Conservation (phyloP, 2,329 filamentous ascomycete genomes). For the Venturia nashicola region DNA sequence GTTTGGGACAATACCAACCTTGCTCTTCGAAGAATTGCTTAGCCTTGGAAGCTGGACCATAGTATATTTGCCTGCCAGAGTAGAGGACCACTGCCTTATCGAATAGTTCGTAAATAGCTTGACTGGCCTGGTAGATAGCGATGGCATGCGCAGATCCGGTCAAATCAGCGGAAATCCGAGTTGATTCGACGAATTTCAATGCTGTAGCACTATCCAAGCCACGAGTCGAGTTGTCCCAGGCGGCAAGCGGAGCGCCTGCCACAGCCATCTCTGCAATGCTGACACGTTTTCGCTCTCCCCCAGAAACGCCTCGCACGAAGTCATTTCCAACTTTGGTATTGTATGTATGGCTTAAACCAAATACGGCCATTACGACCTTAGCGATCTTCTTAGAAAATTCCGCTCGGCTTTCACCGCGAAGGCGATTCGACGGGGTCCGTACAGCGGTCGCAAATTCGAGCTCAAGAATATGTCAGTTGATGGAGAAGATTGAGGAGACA, state of each 20-base stretch:
- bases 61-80: constrained; percentile 62
- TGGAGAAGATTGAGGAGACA: too few species aligned
- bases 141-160: constrained; percentile 39
- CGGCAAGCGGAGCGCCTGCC: constrained; percentile 25
- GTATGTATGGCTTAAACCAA: constrained; percentile 44
- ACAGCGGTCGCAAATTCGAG: constrained; percentile 49
- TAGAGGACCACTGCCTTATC: constrained; percentile 66
- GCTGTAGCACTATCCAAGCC: constrained; percentile 46
- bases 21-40: constrained; percentile 54
- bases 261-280: constrained; percentile 43
- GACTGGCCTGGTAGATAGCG: constrained; percentile 42
- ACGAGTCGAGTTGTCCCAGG: constrained; percentile 36
- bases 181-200: constrained; percentile 43
- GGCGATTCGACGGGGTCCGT: constrained; percentile 35
- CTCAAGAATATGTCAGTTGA: not conserved
- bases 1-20: constrained; percentile 54
- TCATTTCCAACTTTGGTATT: constrained; percentile 46
- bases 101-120: constrained; percentile 50
- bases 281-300: constrained; percentile 46
- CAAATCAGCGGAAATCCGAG: constrained; percentile 39
- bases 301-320: constrained; percentile 46
- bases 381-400: constrained; percentile 48
- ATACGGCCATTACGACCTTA: constrained; percentile 51
- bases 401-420: constrained; percentile 48
- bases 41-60: constrained; percentile 48